Conservation (phyloP, 805 yeast genomes). For the Starmera dryadoides region DNA sequence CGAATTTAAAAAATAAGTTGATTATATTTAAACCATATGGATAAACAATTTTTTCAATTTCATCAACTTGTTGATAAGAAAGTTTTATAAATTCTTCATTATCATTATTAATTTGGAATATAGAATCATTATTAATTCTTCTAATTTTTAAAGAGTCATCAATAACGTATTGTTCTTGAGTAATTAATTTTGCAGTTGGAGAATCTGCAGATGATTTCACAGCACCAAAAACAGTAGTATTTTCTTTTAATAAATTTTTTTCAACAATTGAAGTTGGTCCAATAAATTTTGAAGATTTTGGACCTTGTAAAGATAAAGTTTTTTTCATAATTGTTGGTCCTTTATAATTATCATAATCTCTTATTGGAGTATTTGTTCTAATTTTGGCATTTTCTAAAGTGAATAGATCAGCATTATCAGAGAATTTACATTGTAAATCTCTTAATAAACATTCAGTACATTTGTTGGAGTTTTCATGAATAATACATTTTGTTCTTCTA, state of each 20-base stretch:
- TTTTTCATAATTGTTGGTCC: constrained; percentile 22
- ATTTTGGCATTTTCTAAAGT: constrained; percentile 8
- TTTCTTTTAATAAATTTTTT: constrained; percentile 13
- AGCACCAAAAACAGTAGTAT: background rate
- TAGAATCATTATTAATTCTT: constrained; percentile 16
- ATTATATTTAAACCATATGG: constrained; percentile 16
- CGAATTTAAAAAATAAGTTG: constrained; percentile 17
- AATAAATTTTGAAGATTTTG: constrained; percentile 19
- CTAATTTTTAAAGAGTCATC: constrained; percentile 12
- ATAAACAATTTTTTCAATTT: constrained; percentile 18
- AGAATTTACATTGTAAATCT: constrained; percentile 18
- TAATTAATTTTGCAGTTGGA: constrained; percentile 6
- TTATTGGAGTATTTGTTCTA: constrained; percentile 17
- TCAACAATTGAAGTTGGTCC: constrained; percentile 21
- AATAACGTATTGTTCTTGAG: constrained; percentile 10
- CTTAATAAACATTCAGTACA: constrained; percentile 19
- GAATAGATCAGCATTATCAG: constrained; percentile 4
- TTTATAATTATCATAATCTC: constrained; percentile 20
- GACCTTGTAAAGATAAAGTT: constrained; percentile 20
- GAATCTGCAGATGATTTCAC: background rate
- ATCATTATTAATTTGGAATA: constrained; percentile 20
- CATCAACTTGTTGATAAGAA: constrained; percentile 21
- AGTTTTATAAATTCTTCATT: constrained; percentile 18
- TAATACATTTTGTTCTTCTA: constrained; percentile 18
- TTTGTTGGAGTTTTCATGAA: constrained; percentile 6